Base-by-base conservation (phyloP, 768 basidiomycete genomes). In the Panaeolus papilionaceus region DNA sequence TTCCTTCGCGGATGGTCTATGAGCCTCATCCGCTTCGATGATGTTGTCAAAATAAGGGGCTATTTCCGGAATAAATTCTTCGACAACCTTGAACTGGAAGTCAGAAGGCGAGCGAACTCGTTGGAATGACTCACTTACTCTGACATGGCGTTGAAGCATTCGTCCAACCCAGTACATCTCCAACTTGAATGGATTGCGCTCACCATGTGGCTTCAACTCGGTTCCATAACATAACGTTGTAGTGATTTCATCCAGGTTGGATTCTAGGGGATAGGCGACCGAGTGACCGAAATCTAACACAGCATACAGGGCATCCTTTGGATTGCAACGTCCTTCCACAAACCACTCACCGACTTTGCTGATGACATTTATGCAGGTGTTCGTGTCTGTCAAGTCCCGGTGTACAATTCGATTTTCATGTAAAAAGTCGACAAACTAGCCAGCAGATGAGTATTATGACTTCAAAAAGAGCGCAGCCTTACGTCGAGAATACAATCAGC, bases 331-430 rank as follows among this genome's bases (percentile, higher is more conserved):
- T 18, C 65, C 65, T 37, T 49, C 49, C 10, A 26, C 16, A 23
- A 63, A 44, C 38, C 16, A 11, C 37, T 14, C 23, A 8, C n/a
- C 9, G 5, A n/a, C 14, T 0, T 64, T 7, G 12, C n/a, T 47
- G 23, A 67, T 16, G 3, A 66, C 65, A 47, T 73, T 73, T 33
- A 69, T 66, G 2, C 69, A 69, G 9, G 61, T 64, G 64, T 71
- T 73, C 38, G 67, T 66, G 1, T 20, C 42, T 10, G 71, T 20
- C 44, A 70, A 51, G 49, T 73, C 69, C 16, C 28, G 23, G 38
- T 73, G 72, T 18, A 65, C 67, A 64, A 73, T 70, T 10, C 64
- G 64, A 23, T 67, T 65, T 42, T 70, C 66, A 44, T 71, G 71
- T 16, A 71, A 51, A 62, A 71, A 70, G 14, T 67, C 71, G 23